Evolutionary conservation across 2,329 filamentous ascomycete species (phyloP).

Genomic region (Botrytis sinoallii): DNA sequence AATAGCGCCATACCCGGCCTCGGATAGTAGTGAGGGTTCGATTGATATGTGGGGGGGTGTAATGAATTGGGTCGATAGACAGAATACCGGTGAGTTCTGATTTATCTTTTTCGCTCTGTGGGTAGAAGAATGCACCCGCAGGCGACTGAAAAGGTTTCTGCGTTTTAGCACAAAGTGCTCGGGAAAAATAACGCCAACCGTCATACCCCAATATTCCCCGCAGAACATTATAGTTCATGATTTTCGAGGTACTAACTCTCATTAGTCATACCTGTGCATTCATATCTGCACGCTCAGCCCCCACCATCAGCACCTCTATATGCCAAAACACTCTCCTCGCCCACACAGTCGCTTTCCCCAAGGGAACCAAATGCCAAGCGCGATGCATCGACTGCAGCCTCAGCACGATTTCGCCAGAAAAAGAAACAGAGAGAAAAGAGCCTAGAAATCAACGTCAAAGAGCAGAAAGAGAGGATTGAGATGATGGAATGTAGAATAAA

Average conservation of each 20-base stretch:
- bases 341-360: conserved; percentile 17
- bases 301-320: not conserved
- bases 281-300: conserved; percentile 16
- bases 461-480: conserved; percentile 74
- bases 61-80: conserved; percentile 14
- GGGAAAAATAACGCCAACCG: not conserved
- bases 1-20: conserved; percentile 16
- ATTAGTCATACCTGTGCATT: conserved; percentile 5
- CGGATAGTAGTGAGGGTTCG: conserved; percentile 15
- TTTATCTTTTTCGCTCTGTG: not conserved
- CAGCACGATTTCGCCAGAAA: conserved; percentile 85
- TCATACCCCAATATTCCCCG: not conserved
- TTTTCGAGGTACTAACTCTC: not conserved
- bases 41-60: conserved; percentile 13
- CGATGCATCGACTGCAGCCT: conserved; percentile 82
- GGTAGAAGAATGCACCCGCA: not conserved
- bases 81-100: not conserved
- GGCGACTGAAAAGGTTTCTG: not conserved
- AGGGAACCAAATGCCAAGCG: conserved; percentile 52
- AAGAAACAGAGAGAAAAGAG: conserved; percentile 91
- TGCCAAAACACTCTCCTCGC: not conserved
- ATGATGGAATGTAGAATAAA: conserved; percentile 68
- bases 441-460: conserved; percentile 74
- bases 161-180: not conserved
- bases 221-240: not conserved